Evolutionary conservation across 106 monocot species (phyloP), one percentile per base, ranked within the genome.

Genomic region (Dactylorhiza incarnata): DNA sequence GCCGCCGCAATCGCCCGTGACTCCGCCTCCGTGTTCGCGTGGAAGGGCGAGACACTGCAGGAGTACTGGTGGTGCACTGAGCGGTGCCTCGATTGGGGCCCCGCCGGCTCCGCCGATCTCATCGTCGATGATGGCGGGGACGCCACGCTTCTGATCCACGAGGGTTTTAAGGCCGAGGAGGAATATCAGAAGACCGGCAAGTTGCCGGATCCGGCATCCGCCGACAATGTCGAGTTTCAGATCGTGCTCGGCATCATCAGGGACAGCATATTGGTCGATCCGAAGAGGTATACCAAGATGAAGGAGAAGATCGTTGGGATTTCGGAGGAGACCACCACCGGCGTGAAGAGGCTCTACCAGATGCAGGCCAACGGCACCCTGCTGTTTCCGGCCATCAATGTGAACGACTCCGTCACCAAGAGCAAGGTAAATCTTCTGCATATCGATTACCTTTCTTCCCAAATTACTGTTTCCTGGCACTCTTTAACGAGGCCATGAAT

Each of bases 1-100:
- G 87, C 90, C 70, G 75, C 90, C 52, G 90, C 87, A 76, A 85
- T 90, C 76, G 90, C 90, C 48, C 84, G 90, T 26, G 90, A 90
- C 77, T 84, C 84, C 79, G 85, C 90, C 56, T 51, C 82, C 55
- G 78, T 82, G 46, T 82, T 82, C 56, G 82, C 82, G 45, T 78
- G 82, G 78, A 78, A 82, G 48, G 78, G 82, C 67, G 74, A 82
- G 78, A 78, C 82, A 48, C 74, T 78, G 44, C 73, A 73, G 73
- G 82, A 82, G 66, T 82, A 82, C 74, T 78, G 78, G 82, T 78
- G 82, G 82, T 82, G 78, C 78, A 78, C 74, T 26, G 82, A 82
- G 82, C 50, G 78, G 3, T 65, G 78, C 78, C 78, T 82, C 59
- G 81, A 81, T 15, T 81, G 81, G 81, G 81, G 81, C 72, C 49